Base-by-base conservation (phyloP, 495 filamentous ascomycete genomes). In the Aspergillus cristatus region DNA sequence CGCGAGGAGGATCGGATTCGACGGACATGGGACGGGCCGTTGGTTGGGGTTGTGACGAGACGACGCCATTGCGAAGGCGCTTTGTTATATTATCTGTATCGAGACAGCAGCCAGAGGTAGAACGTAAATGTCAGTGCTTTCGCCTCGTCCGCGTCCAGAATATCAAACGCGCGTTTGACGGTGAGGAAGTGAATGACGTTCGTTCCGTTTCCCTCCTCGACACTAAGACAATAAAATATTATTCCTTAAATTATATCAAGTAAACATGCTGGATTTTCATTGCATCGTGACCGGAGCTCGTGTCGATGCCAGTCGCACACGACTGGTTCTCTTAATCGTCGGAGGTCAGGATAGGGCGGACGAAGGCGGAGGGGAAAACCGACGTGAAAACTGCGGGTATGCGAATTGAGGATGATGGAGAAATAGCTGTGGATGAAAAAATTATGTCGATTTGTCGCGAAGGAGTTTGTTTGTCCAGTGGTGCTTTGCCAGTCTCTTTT, bases 1-100 rank as follows among this genome's bases (percentile, higher is more conserved):
- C 34, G 68, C 65, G 31, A 68, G 62, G 37, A 80, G 59, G 29
- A 79, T 55, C 14, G 58, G 56, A 37, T 71, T 67, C 11, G 65
- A 65, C 1, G 60, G 54, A 25, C 67, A 67, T 18, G 75, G 68
- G 40, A 72, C 64, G 26, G 67, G 68, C 38, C 63, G 60, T 34
- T 55, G 58, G 13, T 53, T 45, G 42, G 38, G 34, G 28, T 46
- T 24, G 28, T 48, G 53, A 32, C 36, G 35, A n/a, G 55, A 52
- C 14, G 55, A 60, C 34, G 55, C 62, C 62, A 70, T 68, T 22
- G 28, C 40, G 24, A 18, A 31, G 29, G 15, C 34, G 17, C n/a
- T 25, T 6, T 30, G 11, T 3, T 5, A 30, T 5, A 8, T 8
- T 24, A 24, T 24, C 20, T 24, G n/a, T n/a, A n/a, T n/a, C n/a